These are phyloP conservation scores for Ophiocordyceps camponoti-leonardi DNA, from an alignment of 2,329 filamentous ascomycete species.

Conservation along the genomic window DNA sequence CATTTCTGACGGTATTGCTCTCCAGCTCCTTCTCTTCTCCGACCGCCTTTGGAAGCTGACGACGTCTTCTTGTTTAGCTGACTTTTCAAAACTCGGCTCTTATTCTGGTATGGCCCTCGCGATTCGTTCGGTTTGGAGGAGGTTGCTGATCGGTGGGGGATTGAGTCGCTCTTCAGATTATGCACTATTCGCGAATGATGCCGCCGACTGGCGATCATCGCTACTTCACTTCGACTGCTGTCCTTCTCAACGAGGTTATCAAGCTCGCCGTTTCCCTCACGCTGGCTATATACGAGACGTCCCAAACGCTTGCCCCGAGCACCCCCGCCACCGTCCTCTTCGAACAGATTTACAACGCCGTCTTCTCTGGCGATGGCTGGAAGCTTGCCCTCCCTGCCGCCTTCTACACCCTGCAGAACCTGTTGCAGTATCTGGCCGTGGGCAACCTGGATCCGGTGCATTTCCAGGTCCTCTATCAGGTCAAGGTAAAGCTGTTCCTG, in stretches of 20 bases:
- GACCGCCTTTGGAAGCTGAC: not conserved
- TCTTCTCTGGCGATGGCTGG: slow-evolving; percentile 87
- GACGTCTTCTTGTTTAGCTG: slow-evolving; percentile 39
- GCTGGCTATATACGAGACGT: slow-evolving; percentile 76
- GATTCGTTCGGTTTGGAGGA: not conserved
- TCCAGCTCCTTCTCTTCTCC: not conserved
- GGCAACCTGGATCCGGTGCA: slow-evolving; percentile 84
- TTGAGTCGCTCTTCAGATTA: slow-evolving; percentile 36
- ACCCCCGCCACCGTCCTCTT: slow-evolving; percentile 69
- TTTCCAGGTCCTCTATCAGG: slow-evolving; percentile 84
- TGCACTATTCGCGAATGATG: slow-evolving; percentile 94
- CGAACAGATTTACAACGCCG: slow-evolving; percentile 58
- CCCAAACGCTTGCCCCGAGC: slow-evolving; percentile 57
- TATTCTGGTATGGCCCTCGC: slow-evolving; percentile 38
- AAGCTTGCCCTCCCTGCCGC: slow-evolving; percentile 79
- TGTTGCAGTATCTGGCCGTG: slow-evolving; percentile 81
- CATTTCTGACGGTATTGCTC: slow-evolving; percentile 8
- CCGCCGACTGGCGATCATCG: slow-evolving; percentile 65
- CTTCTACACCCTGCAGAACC: slow-evolving; percentile 83
- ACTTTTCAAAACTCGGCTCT: slow-evolving; percentile 60
- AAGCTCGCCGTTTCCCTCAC: slow-evolving; percentile 78
- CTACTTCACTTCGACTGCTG: slow-evolving; percentile 85
- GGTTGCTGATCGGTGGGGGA: not conserved
- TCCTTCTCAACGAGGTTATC: slow-evolving; percentile 83
- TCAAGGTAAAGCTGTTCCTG: slow-evolving; percentile 42